Evolutionary conservation across 2,329 filamentous ascomycete species (phyloP).

Genomic region (Botrytis medusae): DNA sequence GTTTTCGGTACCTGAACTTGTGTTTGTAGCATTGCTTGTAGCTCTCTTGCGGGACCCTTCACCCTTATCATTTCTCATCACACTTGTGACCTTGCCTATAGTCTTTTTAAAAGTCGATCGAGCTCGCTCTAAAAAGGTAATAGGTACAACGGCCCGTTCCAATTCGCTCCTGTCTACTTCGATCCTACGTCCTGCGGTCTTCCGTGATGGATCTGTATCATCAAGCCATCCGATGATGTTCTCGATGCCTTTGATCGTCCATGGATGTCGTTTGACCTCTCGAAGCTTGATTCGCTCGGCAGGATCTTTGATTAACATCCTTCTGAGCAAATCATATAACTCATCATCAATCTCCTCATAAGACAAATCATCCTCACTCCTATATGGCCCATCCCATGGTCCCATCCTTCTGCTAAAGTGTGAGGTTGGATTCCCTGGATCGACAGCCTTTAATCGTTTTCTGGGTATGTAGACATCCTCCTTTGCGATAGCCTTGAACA

Average conservation of each 20-base stretch:
- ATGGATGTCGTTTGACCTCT: constrained; percentile 91
- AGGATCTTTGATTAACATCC: constrained; percentile 86
- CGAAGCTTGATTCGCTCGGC: constrained; percentile 82
- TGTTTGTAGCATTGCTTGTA: constrained; percentile 59
- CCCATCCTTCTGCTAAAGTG: constrained; percentile 53
- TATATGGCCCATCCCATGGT: constrained; percentile 59
- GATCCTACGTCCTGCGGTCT: constrained; percentile 79
- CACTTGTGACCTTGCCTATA: constrained; percentile 58
- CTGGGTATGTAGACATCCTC: constrained; percentile 88
- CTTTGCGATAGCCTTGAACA: constrained; percentile 89
- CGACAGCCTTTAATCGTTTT: constrained; percentile 74
- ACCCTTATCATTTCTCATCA: constrained; percentile 49
- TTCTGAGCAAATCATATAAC: constrained; percentile 73
- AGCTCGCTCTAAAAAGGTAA: constrained; percentile 83
- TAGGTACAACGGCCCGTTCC: constrained; percentile 83
- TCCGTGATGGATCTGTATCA: constrained; percentile 81
- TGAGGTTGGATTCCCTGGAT: constrained; percentile 57
- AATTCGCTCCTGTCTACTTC: constrained; percentile 91
- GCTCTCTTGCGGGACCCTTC: constrained; percentile 58
- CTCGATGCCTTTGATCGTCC: constrained; percentile 77
- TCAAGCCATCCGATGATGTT: constrained; percentile 84
- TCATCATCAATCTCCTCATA: constrained; percentile 86
- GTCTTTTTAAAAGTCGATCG: constrained; percentile 73
- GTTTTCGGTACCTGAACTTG: constrained; percentile 62
- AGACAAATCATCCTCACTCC: constrained; percentile 73